Percentiles rank a stretch among this genome's conserved stretches.
phyloP scores from a whole-genome alignment of 805 yeast species.

The Yamadazyma takamatsuzukensis region DNA sequence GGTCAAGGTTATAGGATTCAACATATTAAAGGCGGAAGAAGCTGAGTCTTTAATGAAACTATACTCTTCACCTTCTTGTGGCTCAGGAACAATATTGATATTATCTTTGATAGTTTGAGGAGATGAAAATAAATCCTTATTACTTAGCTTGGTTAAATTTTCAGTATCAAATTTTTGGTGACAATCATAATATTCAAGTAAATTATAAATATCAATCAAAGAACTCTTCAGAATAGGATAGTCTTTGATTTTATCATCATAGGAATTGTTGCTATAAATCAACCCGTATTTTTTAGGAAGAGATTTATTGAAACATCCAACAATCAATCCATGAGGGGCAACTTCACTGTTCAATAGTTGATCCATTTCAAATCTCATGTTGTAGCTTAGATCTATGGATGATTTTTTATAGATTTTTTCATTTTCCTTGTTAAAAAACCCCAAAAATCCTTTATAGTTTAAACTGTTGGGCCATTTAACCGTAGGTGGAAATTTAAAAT shows the following conservation, averaged over 20 bases:
- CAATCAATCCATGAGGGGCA: slow-evolving; percentile 23
- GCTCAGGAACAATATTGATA: slow-evolving; percentile 9
- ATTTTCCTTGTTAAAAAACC: slow-evolving; percentile 18
- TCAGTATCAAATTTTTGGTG: slow-evolving; percentile 21
- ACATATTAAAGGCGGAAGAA: slow-evolving; percentile 22
- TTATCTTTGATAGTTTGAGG: slow-evolving; percentile 10
- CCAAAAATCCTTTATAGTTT: slow-evolving; percentile 35
- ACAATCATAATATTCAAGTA: slow-evolving; percentile 29
- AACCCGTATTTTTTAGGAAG: slow-evolving; percentile 32
- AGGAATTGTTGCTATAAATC: slow-evolving; percentile 13
- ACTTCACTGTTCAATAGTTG: slow-evolving; percentile 7
- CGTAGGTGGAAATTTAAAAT: slow-evolving; percentile 16
- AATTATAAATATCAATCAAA: slow-evolving; percentile 24
- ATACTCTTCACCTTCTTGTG: slow-evolving; percentile 5
- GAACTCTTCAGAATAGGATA: slow-evolving; percentile 6
- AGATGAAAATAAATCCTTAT: slow-evolving; percentile 14
- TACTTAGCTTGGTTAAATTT: slow-evolving; percentile 14
- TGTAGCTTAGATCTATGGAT: slow-evolving; percentile 17
- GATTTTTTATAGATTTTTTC: slow-evolving; percentile 25
- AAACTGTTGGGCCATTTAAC: slow-evolving; percentile 34
- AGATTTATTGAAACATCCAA: slow-evolving; percentile 23
- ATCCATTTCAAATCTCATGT: slow-evolving; percentile 17
- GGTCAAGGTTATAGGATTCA: slow-evolving; percentile 33
- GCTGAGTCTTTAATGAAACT: slow-evolving; percentile 9
- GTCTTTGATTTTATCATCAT: slow-evolving; percentile 3